A percentile compares a stretch with the other conserved stretches of the same genome.
These are phyloP conservation scores for Coemansia sp. DNA, from an alignment of 192 early-diverging fungal species.

Conservation along the genomic window DNA sequence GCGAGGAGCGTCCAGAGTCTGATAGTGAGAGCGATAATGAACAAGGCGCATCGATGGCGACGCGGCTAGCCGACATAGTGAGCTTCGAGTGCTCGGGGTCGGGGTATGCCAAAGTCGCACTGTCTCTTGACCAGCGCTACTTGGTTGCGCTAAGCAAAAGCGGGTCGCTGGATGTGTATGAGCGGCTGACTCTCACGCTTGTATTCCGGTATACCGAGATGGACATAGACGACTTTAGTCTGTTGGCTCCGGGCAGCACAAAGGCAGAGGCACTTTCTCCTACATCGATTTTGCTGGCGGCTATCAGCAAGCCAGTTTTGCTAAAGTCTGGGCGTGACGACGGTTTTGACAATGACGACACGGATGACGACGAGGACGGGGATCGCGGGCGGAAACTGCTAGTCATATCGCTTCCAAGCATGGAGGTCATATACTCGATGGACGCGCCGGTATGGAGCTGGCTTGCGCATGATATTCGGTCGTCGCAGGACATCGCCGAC, in stretches of 20 bases:
- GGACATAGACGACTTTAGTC: conserved; percentile 36
- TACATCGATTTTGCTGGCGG: conserved; percentile 19
- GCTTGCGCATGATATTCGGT: conserved; percentile 30
- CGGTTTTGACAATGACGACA: conserved; percentile 2
- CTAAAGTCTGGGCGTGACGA: background rate
- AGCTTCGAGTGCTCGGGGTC: conserved; percentile 25
- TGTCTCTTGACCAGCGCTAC: conserved; percentile 30
- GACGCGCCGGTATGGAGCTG: conserved; percentile 29
- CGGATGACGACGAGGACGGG: conserved; percentile 1
- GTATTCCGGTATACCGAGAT: conserved; percentile 37
- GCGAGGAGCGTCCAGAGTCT: conserved; percentile 1
- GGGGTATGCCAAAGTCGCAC: conserved; percentile 23
- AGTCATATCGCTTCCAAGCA: conserved; percentile 32
- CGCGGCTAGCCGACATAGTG: conserved; percentile 30
- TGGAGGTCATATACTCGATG: conserved; percentile 27
- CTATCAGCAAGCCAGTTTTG: conserved; percentile 23
- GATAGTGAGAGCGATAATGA: background rate
- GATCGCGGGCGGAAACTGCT: conserved; percentile 17
- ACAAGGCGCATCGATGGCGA: background rate
- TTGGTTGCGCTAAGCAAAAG: conserved; percentile 32
- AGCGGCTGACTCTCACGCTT: conserved; percentile 44
- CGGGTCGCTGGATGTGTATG: conserved; percentile 44
- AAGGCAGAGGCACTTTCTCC: background rate
- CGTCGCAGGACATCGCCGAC: conserved; percentile 19
- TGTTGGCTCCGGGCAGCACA: conserved; percentile 10